Evolutionary conservation across 345 rosid genomes (phyloP), one percentile per base, ranked within the genome.

Genomic region (Physaria fendleri): DNA sequence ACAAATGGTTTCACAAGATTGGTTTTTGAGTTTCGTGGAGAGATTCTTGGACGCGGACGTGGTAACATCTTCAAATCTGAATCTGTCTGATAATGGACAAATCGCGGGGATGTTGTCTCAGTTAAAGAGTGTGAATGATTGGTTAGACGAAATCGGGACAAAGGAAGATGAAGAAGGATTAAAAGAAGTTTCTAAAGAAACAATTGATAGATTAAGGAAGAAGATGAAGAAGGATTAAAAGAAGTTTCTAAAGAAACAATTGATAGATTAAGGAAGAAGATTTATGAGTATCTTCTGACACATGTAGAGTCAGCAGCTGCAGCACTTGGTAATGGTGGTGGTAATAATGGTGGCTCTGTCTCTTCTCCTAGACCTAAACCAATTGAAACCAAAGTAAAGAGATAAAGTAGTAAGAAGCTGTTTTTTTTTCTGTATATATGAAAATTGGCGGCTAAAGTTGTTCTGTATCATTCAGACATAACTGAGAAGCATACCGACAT

Each of bases 281-380:
- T 91, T 8, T 91, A 88, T 3, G 92, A 82, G 55, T 88, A 91
- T 75, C 92, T 91, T 25, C 87, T 91, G 1, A 84, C 90, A 16
- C 96, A 91, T 23, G 96, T 91, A 1, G 98, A 88, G 69, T 88
- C 92, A 2, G 96, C 98, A 8, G 98, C 98, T 15, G 96, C 96
- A 4, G 98, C 96, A 28, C 80, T 91, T 34, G 92, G 95, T n/a
- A n/a, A n/a, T 5, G 76, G 78, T 11, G 77, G 78, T 11, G 75
- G 77, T n/a, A n/a, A n/a, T n/a, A n/a, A n/a, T 5, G 82, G 85
- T 41, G 82, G 85, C 61, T 72, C 90, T 2, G 88, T 80, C 51
- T 56, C 85, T 3, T 76, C 82, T 33, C 88, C 80, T 7, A 39
- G 59, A 13, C 53, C 52, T n/a, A 78, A 67, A 38, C 51, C 77